A percentile compares a stretch with the other conserved stretches of the same genome.
phyloP scores from a whole-genome alignment of 345 rosid genomes.

The Eucalyptus tenuipes region DNA sequence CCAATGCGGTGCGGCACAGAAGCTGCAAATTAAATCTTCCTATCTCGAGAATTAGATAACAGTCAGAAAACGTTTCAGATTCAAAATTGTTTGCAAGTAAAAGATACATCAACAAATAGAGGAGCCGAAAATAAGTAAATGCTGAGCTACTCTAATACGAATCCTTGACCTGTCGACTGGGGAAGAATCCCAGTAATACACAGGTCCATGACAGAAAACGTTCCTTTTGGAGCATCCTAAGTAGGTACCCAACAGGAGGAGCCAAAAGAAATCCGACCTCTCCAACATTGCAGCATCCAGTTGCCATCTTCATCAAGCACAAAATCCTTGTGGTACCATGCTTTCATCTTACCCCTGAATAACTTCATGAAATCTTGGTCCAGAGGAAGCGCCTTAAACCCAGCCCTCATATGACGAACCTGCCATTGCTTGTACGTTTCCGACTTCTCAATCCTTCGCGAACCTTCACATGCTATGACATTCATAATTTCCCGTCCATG shows the following conservation, averaged over 20 bases:
- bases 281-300: constrained; percentile 95
- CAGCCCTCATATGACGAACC: constrained; percentile 46
- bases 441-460: constrained; percentile 59
- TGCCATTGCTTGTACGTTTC: constrained; percentile 94
- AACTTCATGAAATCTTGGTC: constrained; percentile 26
- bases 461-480: constrained; percentile 73
- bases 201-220: not conserved
- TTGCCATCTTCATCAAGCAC: constrained; percentile 47
- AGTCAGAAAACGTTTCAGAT: not conserved
- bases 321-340: constrained; percentile 59
- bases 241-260: constrained; percentile 69
- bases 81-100: not conserved
- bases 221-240: not conserved
- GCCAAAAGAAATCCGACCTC: constrained; percentile 59
- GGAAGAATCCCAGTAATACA: not conserved
- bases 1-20: too few relatives aligned
- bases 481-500: constrained; percentile 58
- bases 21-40: not conserved
- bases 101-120: not conserved
- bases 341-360: constrained; percentile 18
- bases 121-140: too few relatives aligned
- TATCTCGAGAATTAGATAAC: not conserved
- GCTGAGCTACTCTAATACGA: not conserved
- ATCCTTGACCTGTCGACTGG: not conserved
- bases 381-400: constrained; percentile 50